A percentile compares a stretch with the other conserved stretches of the same genome.
Evolutionary conservation across 371 early-diverging fungal genomes (phyloP).

Genomic region (Mortierella sp.): DNA sequence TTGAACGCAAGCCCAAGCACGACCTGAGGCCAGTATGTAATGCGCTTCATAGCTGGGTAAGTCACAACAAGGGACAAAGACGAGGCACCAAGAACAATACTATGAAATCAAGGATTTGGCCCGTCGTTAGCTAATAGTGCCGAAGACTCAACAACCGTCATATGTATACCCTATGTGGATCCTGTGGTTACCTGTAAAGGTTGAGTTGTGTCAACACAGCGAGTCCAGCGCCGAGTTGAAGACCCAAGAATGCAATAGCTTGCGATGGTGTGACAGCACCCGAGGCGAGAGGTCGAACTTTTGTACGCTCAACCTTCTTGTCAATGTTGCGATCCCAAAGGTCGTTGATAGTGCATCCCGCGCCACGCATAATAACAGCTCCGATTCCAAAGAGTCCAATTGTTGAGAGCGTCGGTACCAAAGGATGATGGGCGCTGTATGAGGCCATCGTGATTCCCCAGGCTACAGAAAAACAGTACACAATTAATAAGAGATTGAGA

Average conservation of each 20-base stretch:
- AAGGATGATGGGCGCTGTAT: slow-evolving; percentile 67
- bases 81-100: slow-evolving; percentile 86
- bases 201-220: slow-evolving; percentile 84
- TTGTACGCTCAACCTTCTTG: slow-evolving; percentile 89
- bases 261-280: slow-evolving; percentile 78
- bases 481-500: neutral
- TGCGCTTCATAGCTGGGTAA: slow-evolving; percentile 97
- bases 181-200: slow-evolving; percentile 68
- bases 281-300: slow-evolving; percentile 88
- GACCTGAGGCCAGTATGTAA: slow-evolving; percentile 96
- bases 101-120: slow-evolving; percentile 29
- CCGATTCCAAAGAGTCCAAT: slow-evolving; percentile 91
- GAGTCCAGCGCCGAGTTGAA: slow-evolving; percentile 87
- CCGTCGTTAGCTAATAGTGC: neutral
- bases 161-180: neutral
- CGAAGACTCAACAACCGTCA: neutral
- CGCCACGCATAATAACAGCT: slow-evolving; percentile 95
- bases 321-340: slow-evolving; percentile 96
- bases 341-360: slow-evolving; percentile 98
- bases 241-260: slow-evolving; percentile 86
- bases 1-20: slow-evolving; percentile 94
- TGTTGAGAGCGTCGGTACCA: slow-evolving; percentile 70
- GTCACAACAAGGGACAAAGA: slow-evolving; percentile 84
- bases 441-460: slow-evolving; percentile 91
- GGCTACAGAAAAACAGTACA: slow-evolving; percentile 56